phyloP scores from a whole-genome alignment of 2,329 filamentous ascomycete genomes.

The Aspergillus latus region DNA sequence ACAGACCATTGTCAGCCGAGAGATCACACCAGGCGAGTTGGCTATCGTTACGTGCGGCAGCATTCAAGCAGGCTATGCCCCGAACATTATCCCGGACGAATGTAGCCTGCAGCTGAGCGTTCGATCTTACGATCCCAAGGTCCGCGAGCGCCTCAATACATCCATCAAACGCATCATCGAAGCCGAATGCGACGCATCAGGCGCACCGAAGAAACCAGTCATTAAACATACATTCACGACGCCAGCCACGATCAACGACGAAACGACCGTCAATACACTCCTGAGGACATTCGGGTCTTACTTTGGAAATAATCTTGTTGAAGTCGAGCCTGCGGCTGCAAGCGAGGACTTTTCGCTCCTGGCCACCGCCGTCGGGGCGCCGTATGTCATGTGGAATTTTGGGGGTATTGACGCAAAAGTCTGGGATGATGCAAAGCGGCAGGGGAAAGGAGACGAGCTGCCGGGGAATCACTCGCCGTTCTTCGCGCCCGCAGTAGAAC shows the following conservation, averaged over 20 bases:
- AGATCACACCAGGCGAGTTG: slow-evolving; percentile 41
- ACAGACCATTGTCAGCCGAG: slow-evolving; percentile 43
- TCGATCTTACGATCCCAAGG: slow-evolving; percentile 34
- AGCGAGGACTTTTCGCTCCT: slow-evolving; percentile 61
- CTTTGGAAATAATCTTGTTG: slow-evolving; percentile 43
- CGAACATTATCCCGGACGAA: slow-evolving; percentile 49
- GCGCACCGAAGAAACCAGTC: slow-evolving; percentile 44
- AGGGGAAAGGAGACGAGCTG: slow-evolving; percentile 49
- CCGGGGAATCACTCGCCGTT: slow-evolving; percentile 59
- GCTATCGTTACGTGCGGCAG: slow-evolving; percentile 49
- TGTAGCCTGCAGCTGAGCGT: slow-evolving; percentile 46
- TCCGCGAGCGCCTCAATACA: slow-evolving; percentile 36
- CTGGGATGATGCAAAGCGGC: slow-evolving; percentile 51
- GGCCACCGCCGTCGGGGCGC: slow-evolving; percentile 50
- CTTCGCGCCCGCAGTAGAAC: slow-evolving; percentile 58
- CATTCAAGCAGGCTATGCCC: slow-evolving; percentile 43
- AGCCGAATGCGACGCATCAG: slow-evolving; percentile 55
- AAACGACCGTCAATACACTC: slow-evolving; percentile 42
- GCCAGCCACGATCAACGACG: slow-evolving; percentile 55
- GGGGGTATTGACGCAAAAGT: slow-evolving; percentile 51
- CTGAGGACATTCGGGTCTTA: slow-evolving; percentile 47
- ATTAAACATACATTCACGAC: slow-evolving; percentile 47
- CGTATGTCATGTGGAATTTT: slow-evolving; percentile 57
- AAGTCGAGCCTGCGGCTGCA: slow-evolving; percentile 45
- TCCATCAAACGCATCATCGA: slow-evolving; percentile 48